Base-by-base conservation (phyloP, 441 rosid genomes). In the Euphorbia corollata region DNA sequence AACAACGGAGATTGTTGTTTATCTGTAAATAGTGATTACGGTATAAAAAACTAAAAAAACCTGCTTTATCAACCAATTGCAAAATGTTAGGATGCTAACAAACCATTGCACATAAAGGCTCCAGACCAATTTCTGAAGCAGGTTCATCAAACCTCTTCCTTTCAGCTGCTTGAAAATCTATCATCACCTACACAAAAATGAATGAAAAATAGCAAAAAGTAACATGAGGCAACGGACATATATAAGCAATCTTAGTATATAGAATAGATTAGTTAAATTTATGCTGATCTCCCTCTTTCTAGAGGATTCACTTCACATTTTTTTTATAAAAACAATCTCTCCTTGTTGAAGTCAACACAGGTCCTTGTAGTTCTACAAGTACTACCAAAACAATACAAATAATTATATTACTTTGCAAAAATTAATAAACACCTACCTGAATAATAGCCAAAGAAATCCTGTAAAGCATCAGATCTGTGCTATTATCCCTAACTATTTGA, bases 111-210 rank as follows among this genome's bases (percentile, higher is more conserved):
- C 99, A 92, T 65, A 92, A 79, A 73, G 99, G 87, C 76, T 95
- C 98, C 86, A 95, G 79, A 68, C 96, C 93, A 79, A 90, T 84
- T 71, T 95, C 99, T 73, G 97, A 87, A 78, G 96, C 91, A 34
- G 96, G 96, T 77, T 95, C 98, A 62, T 79, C 89, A 78, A 92
- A 84, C 83, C 93, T 85, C 76, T 83, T 79, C 80, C 86, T 88
- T 81, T 92, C 93, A 67, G 99, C 96, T 61, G 87, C 92, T 92
- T 95, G 99, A 76, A 92, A 95, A 79, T 95, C 99, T 65, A 92
- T 86, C 98, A 95, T 90, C 77, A 95, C 99, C 99, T 95, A 79
- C 72, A 68, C 69, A 71, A 74, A 69, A 64, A 72, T 36, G 61
- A 1, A 48, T 23, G 16, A 16, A 34, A 32, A 41, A 19, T 36